Evolutionary conservation across 805 yeast genomes (phyloP).

Genomic region (Wickerhamomyces bisporus): DNA sequence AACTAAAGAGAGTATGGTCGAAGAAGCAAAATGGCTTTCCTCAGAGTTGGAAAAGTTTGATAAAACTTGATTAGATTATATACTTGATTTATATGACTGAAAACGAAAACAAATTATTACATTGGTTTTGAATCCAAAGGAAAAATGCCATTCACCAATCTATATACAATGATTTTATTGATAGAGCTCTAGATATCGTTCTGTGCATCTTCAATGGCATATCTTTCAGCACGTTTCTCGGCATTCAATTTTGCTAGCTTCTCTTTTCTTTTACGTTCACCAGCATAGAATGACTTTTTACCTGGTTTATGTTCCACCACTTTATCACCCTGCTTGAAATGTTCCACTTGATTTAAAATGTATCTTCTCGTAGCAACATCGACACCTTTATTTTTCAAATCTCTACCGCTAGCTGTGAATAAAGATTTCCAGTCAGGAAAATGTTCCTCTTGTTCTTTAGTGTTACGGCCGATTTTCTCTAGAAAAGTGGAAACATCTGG

Average conservation of each 20-base stretch:
- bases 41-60: slow-evolving; percentile 30
- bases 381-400: slow-evolving; percentile 72
- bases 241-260: slow-evolving; percentile 55
- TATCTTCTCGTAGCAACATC: slow-evolving; percentile 69
- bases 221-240: slow-evolving; percentile 28
- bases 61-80: too few species aligned
- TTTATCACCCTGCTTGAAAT: slow-evolving; percentile 51
- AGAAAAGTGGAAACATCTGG: slow-evolving; percentile 75
- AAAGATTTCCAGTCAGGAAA: slow-evolving; percentile 71
- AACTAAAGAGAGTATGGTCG: slow-evolving; percentile 56
- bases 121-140: too few species aligned
- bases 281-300: slow-evolving; percentile 74
- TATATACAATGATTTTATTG: too few species aligned
- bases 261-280: slow-evolving; percentile 76
- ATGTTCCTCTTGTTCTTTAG: slow-evolving; percentile 58
- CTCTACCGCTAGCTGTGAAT: slow-evolving; percentile 46
- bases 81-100: too few species aligned
- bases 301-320: slow-evolving; percentile 56
- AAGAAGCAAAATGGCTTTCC: slow-evolving; percentile 60
- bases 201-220: slow-evolving; percentile 22
- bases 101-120: too few species aligned
- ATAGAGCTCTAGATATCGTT: too few species aligned
- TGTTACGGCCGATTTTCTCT: slow-evolving; percentile 70
- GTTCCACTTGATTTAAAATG: slow-evolving; percentile 68
- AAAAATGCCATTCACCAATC: too few species aligned